Evolutionary conservation across 164 flowering plant species (phyloP).

Genomic region (Annona squamosa): DNA sequence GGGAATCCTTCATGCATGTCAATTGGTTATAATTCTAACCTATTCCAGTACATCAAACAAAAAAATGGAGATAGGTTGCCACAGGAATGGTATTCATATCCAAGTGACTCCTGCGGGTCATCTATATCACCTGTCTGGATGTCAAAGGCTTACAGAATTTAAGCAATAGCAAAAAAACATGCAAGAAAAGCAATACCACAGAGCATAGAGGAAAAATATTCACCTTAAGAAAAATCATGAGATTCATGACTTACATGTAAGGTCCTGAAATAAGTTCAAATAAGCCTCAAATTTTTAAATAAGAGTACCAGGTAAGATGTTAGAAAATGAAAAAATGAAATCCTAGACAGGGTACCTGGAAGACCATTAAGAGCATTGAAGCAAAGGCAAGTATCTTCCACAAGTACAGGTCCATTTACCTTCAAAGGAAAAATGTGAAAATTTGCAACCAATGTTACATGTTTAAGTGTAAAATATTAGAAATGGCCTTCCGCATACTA

Average conservation of each 20-base stretch:
- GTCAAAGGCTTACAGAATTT: background rate
- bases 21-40: no score
- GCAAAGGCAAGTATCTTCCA: constrained; percentile 96
- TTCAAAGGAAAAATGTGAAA: constrained; percentile 11
- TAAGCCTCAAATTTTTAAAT: background rate
- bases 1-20: no score
- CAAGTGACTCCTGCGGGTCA: background rate
- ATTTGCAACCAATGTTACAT: background rate
- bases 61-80: no score
- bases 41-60: no score
- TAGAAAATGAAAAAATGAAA: background rate
- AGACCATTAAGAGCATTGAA: constrained; percentile 90
- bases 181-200: background rate
- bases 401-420: constrained; percentile 91
- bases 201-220: constrained; percentile 4
- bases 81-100: no score
- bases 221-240: constrained; percentile 7
- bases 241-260: constrained; percentile 64
- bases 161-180: background rate
- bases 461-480: background rate
- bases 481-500: background rate
- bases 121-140: background rate
- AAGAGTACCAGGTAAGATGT: background rate
- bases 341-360: constrained; percentile 43
- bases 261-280: constrained; percentile 61